Conservation (phyloP, 768 basidiomycete species). For the Pleurotus citrinopileatus region DNA sequence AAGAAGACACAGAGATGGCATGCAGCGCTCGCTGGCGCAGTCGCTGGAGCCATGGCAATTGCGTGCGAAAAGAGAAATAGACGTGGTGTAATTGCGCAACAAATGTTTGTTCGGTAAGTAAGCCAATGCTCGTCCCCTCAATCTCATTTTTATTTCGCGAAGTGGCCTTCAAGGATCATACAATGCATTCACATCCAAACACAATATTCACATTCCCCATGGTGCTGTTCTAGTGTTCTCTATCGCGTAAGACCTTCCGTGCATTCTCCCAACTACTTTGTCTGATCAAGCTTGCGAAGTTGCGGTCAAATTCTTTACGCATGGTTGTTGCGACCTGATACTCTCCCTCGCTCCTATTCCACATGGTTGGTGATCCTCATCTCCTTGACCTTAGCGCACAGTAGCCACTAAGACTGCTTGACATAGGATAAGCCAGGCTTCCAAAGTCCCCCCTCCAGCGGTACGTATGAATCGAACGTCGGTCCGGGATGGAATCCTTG, state of each 20-base stretch:
- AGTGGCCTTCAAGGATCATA: constrained; percentile 91
- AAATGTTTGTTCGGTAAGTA: constrained; percentile 82
- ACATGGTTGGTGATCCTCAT: constrained; percentile 51
- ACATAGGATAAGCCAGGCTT: constrained; percentile 67
- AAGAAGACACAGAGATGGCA: constrained; percentile 78
- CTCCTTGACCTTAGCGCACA: not conserved
- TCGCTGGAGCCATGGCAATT: constrained; percentile 72
- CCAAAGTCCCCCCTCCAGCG: constrained; percentile 56
- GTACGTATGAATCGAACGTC: constrained; percentile 61
- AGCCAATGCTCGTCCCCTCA: not conserved
- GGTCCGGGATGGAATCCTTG: constrained; percentile 54
- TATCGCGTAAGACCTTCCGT: constrained; percentile 47
- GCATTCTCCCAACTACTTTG: not conserved
- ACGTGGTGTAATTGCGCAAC: constrained; percentile 73
- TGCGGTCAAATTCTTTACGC: constrained; percentile 87
- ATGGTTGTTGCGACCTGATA: constrained; percentile 76
- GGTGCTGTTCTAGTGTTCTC: constrained; percentile 84
- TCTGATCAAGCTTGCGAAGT: constrained; percentile 29
- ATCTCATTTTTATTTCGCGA: not conserved
- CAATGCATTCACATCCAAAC: constrained; percentile 70
- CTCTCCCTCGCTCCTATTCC: constrained; percentile 75
- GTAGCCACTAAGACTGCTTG: not conserved
- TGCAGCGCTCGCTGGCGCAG: constrained; percentile 71
- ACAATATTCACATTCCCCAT: constrained; percentile 70
- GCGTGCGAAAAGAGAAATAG: constrained; percentile 72